These are phyloP conservation scores for Daldinia vernicosa DNA, from an alignment of 495 filamentous ascomycete species.

Conservation along the genomic window DNA sequence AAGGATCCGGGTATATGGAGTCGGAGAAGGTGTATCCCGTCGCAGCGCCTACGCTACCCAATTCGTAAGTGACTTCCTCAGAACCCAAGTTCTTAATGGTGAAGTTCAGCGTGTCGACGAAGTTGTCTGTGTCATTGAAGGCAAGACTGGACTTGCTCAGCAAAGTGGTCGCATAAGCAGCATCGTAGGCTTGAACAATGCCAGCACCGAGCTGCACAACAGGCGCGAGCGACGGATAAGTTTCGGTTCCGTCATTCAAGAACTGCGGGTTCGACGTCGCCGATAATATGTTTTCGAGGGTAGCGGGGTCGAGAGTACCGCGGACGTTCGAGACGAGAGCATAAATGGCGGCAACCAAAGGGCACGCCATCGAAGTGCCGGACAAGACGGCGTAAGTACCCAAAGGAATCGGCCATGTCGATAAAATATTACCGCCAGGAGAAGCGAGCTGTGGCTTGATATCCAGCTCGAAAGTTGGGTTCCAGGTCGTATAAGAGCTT, in stretches of 20 bases:
- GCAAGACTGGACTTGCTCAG: constrained; percentile 62
- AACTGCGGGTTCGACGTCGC: constrained; percentile 55
- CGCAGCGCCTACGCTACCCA: constrained; percentile 55
- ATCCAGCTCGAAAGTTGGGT: constrained; percentile 63
- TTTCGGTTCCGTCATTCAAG: constrained; percentile 58
- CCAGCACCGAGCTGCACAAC: constrained; percentile 67
- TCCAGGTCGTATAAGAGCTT: constrained; percentile 65
- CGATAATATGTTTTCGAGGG: constrained; percentile 57
- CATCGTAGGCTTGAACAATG: constrained; percentile 65
- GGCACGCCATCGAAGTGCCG: constrained; percentile 70
- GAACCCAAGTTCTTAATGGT: constrained; percentile 62
- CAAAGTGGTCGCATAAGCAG: constrained; percentile 62
- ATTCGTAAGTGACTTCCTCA: constrained; percentile 55
- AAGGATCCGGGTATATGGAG: constrained; percentile 46
- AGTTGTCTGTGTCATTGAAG: constrained; percentile 66
- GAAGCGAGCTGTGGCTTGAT: constrained; percentile 63
- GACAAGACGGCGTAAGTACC: constrained; percentile 64
- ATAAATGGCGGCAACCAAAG: constrained; percentile 62
- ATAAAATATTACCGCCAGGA: constrained; percentile 65
- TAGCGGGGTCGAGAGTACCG: constrained; percentile 58
- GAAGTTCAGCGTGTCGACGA: constrained; percentile 58
- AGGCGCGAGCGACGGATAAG: constrained; percentile 57
- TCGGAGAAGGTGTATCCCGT: constrained; percentile 55
- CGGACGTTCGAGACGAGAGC: constrained; percentile 62
- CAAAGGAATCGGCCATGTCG: constrained; percentile 61